These are phyloP conservation scores for Vitis hybrid DNA, from an alignment of 177 flowering plant species.

Conservation along the genomic window DNA sequence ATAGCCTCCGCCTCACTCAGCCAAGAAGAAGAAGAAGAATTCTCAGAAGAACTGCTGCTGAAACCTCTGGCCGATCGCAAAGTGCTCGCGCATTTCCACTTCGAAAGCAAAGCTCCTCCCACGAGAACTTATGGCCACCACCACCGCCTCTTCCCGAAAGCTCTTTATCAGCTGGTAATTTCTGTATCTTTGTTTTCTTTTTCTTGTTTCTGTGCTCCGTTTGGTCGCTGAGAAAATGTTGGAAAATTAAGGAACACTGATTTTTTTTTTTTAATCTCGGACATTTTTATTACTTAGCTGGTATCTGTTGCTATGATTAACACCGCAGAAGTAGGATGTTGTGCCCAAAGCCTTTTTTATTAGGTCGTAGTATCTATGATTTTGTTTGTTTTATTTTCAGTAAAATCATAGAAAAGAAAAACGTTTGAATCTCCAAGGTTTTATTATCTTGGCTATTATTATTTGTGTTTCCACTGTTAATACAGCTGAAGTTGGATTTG, in stretches of 20 bases:
- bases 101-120: constrained; percentile 60
- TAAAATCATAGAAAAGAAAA: no score
- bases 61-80: constrained; percentile 91
- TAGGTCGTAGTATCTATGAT: no score
- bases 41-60: constrained; percentile 75
- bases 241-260: neutral
- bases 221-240: neutral
- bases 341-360: no score
- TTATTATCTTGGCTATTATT: no score
- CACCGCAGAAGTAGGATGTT: no score
- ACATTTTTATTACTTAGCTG: neutral
- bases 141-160: constrained; percentile 86
- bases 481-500: no score
- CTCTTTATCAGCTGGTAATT: constrained; percentile 86
- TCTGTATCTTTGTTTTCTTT: neutral
- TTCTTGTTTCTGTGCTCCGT: neutral
- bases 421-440: no score
- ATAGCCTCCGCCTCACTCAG: no score
- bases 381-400: no score
- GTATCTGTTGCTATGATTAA: neutral
- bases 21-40: constrained; percentile 51
- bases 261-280: neutral
- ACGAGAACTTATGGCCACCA: constrained; percentile 61
- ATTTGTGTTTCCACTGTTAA: no score
- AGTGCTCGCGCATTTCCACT: constrained; percentile 83